These are phyloP conservation scores for Ganoderma multipileum DNA, from an alignment of 1,284 basidiomycete genomes.

Conservation along the genomic window DNA sequence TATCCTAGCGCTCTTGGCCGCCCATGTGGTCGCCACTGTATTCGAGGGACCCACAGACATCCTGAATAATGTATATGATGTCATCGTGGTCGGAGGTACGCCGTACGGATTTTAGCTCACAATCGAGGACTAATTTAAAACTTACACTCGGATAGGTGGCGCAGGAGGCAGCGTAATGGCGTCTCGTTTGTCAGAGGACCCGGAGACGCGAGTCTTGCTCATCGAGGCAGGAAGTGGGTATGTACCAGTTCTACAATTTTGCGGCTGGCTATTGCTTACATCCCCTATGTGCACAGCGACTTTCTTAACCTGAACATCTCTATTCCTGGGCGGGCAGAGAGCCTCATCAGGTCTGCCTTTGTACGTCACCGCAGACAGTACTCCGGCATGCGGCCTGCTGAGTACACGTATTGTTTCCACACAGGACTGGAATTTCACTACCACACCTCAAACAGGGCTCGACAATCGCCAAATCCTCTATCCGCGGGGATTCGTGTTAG, in stretches of 20 bases:
- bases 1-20: not conserved
- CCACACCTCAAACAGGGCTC: slow-evolving; percentile 10
- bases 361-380: not conserved
- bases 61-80: not conserved
- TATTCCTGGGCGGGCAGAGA: slow-evolving; percentile 6
- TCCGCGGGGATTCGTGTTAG: slow-evolving; percentile 12
- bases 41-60: not conserved
- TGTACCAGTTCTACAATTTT: not conserved
- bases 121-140: not conserved
- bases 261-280: not conserved
- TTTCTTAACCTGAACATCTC: slow-evolving; percentile 12
- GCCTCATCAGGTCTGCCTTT: slow-evolving; percentile 7
- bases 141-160: slow-evolving; percentile 35
- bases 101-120: not conserved
- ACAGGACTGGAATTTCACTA: slow-evolving; percentile 13
- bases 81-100: slow-evolving; percentile 3
- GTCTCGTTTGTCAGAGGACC: slow-evolving; percentile 27
- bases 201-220: slow-evolving; percentile 25
- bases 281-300: slow-evolving; percentile 3
- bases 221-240: slow-evolving; percentile 30
- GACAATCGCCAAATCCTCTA: slow-evolving; percentile 6
- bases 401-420: not conserved
- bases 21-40: not conserved
- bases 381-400: not conserved
- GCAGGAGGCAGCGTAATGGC: slow-evolving; percentile 29